Base-by-base conservation (phyloP, 805 yeast species). In the Tetrapisispora arboricola region DNA sequence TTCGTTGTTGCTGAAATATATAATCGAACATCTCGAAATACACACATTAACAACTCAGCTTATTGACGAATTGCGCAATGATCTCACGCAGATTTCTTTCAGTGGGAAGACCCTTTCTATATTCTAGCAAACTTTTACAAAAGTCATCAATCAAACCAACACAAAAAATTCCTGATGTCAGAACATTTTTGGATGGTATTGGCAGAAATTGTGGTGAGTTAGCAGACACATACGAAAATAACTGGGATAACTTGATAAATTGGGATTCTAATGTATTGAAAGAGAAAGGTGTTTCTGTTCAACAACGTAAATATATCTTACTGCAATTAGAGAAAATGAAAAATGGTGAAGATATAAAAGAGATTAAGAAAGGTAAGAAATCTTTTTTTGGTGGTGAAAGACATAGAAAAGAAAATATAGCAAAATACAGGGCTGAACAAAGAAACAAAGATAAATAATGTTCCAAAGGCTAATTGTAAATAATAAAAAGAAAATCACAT, bases 361-460 rank as follows among this genome's bases (percentile, higher is more conserved):
- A 78, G 53, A 68, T 75, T 48, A 73, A 73, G 50, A 61, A 67
- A 46, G 85, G 88, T n/a, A 79, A 72, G 68, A 85, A 85, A 70
- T 71, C 73, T 51, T 68, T 67, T 52, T 68, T 77, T 64, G 96
- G 96, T 20, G 95, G 96, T 55, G 96, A 87, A 64, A 75, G 95
- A 60, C 81, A 77, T 53, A 73, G 80, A 45, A 76, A 72, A 53
- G 81, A 79, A 55, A 72, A 71, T 49, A 64, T 69, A 15, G 90
- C 94, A 9, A 73, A 73, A 47, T 59, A 74, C 63, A 63, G 72
- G 40, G 42, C 42, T 21, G 42, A 39, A 28, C 42, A 39, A 24
- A 32, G 42, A 31, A 32, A 28, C 17, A 39, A 39, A 29, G 30
- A 35, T 21, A 32, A 32, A n/a, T 21, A 21, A 32, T 4, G 6